phyloP scores from a whole-genome alignment of 2,329 filamentous ascomycete species.

The Diaporthe vexans region DNA sequence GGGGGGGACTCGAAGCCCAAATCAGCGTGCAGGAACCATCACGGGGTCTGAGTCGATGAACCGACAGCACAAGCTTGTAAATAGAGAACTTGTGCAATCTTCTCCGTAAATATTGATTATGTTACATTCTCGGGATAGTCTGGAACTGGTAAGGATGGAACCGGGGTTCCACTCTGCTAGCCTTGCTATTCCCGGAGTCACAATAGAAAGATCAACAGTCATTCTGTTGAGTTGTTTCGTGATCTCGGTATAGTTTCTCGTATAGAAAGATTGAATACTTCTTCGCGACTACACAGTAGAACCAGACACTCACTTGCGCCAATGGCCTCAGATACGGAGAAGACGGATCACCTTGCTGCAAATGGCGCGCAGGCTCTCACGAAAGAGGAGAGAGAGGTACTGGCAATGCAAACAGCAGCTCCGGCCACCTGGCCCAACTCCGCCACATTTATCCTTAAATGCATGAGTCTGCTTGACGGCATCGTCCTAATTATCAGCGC shows the following conservation, averaged over 20 bases:
- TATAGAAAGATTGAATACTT: not conserved
- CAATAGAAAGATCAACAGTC: not conserved
- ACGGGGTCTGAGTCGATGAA: not conserved
- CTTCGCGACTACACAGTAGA: not conserved
- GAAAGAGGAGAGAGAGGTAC: slow-evolving; percentile 3
- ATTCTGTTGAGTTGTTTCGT: not conserved
- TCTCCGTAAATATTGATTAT: not conserved
- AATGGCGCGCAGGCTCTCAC: not conserved
- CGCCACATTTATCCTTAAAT: not conserved
- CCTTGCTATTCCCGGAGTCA: not conserved
- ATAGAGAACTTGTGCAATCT: not conserved
- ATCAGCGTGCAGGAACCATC: not conserved
- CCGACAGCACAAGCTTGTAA: not conserved
- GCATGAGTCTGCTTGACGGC: not conserved
- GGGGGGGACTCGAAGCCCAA: not conserved
- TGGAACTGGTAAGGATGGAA: not conserved
- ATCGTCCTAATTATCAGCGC: not conserved
- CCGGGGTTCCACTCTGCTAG: not conserved
- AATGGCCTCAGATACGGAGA: not conserved
- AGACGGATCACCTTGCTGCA: not conserved
- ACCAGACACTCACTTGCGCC: not conserved
- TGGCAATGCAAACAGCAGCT: not conserved
- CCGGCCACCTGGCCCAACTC: not conserved
- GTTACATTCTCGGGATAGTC: slow-evolving; percentile 4
- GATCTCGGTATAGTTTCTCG: not conserved